Evolutionary conservation across 163 green algal genomes (phyloP).

Genomic region (Scenedesmus sp.): DNA sequence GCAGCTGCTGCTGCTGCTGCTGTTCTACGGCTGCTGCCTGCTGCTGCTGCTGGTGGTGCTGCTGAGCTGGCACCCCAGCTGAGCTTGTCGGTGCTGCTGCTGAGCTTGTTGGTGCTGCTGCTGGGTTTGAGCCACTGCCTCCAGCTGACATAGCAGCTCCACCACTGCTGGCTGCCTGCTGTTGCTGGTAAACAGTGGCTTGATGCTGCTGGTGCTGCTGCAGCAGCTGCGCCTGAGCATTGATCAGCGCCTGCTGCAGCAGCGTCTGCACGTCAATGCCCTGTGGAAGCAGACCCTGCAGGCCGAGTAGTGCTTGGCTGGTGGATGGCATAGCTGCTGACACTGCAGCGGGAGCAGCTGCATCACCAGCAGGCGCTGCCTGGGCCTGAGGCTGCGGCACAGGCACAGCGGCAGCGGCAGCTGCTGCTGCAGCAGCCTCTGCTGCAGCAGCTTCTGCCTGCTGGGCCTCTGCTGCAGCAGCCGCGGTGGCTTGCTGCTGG

Average conservation of each 20-base stretch:
- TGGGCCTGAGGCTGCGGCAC: neutral
- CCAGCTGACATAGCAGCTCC: neutral
- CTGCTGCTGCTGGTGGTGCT: neutral
- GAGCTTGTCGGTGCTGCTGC: neutral
- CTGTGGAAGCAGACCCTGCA: constrained; percentile 24
- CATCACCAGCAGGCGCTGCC: neutral
- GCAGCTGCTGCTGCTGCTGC: neutral
- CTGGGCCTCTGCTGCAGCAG: neutral
- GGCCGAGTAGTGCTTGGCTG: neutral
- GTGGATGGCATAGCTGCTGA: neutral
- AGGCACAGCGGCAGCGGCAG: constrained; percentile 2
- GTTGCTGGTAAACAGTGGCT: neutral
- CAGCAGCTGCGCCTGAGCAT: constrained; percentile 38
- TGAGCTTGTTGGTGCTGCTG: constrained; percentile 7
- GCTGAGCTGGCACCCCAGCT: too few species aligned
- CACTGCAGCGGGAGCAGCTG: neutral
- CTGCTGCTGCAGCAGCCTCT: neutral
- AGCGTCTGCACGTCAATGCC: constrained; percentile 34
- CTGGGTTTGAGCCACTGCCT: neutral
- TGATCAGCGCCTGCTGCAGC: constrained; percentile 41
- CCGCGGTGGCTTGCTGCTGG: neutral
- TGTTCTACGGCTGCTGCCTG: neutral
- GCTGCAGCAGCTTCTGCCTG: neutral
- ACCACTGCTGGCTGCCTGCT: neutral
- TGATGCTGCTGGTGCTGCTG: constrained; percentile 29